Conservation (phyloP, 2,329 filamentous ascomycete species). For the Akanthomyces uredinophilus region DNA sequence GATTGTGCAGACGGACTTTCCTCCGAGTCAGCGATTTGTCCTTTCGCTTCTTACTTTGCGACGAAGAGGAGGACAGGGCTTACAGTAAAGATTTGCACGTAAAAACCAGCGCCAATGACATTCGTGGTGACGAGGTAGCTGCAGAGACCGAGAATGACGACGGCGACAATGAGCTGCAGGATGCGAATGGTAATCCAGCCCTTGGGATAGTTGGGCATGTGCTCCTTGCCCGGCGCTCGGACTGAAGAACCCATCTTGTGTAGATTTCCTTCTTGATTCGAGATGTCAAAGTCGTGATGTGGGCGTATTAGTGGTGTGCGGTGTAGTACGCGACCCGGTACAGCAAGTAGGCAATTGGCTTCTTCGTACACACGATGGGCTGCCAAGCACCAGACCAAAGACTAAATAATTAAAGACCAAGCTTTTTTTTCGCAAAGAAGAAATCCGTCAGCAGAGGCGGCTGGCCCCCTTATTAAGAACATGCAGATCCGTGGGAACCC, state of each 20-base stretch:
- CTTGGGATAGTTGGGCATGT: conserved; percentile 41
- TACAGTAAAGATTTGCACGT: conserved; percentile 36
- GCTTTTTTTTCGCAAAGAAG: neutral
- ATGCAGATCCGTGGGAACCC: neutral
- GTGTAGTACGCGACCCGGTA: no score
- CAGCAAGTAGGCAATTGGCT: no score
- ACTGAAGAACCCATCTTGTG: conserved; percentile 13
- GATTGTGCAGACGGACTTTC: conserved; percentile 36
- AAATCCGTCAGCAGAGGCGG: neutral
- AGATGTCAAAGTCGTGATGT: neutral
- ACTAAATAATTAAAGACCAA: no score
- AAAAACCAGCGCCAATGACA: conserved; percentile 31
- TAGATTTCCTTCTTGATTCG: neutral
- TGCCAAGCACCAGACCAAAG: no score
- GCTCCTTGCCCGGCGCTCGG: conserved; percentile 36
- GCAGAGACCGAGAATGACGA: conserved; percentile 42
- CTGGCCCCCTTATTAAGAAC: neutral
- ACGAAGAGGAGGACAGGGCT: conserved; percentile 16
- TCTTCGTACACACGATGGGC: no score
- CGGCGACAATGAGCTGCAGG: conserved; percentile 39
- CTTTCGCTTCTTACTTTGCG: neutral
- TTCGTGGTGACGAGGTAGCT: conserved; percentile 36
- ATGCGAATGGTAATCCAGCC: conserved; percentile 41
- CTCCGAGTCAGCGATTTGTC: no score
- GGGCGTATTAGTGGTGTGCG: neutral